Conservation (phyloP, 1,284 basidiomycete genomes). For the Neonothopanus nambi region DNA sequence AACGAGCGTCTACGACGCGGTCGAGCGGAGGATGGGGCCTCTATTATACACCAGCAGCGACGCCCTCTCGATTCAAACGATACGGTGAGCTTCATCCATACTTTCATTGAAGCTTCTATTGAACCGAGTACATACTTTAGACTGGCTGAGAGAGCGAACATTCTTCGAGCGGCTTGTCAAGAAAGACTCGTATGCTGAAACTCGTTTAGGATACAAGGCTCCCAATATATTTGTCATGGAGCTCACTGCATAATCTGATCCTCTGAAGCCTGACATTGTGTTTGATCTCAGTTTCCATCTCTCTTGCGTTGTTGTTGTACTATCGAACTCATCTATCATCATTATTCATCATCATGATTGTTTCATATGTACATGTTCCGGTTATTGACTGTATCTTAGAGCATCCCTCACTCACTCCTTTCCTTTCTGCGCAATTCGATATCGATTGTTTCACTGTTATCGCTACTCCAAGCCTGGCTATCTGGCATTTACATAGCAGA, state of each 20-base stretch:
- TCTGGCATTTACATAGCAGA: too few relatives aligned
- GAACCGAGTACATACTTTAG: slow-evolving; percentile 33
- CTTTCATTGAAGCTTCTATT: neutral
- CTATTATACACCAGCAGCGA: slow-evolving; percentile 48
- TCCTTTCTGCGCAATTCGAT: too few relatives aligned
- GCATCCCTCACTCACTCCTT: too few relatives aligned
- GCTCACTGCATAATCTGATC: slow-evolving; percentile 15
- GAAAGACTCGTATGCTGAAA: slow-evolving; percentile 57
- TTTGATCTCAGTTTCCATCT: too few relatives aligned
- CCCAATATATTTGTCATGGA: slow-evolving; percentile 76
- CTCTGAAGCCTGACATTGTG: too few relatives aligned
- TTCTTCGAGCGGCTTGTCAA: slow-evolving; percentile 67
- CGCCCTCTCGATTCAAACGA: slow-evolving; percentile 51
- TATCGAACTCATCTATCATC: too few relatives aligned
- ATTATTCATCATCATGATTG: too few relatives aligned
- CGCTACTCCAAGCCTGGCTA: too few relatives aligned
- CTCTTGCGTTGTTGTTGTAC: too few relatives aligned
- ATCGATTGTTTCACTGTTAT: too few relatives aligned
- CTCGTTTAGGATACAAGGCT: slow-evolving; percentile 70
- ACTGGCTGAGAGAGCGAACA: slow-evolving; percentile 72
- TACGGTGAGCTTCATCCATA: slow-evolving; percentile 46
- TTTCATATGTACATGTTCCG: too few relatives aligned
- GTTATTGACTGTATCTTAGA: too few relatives aligned
- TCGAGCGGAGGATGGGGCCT: slow-evolving; percentile 33
- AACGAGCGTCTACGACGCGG: slow-evolving; percentile 46